Percentiles rank a stretch among this genome's conserved stretches.
phyloP scores from a whole-genome alignment of 2,329 filamentous ascomycete species.

The Chaetomiaceae sp. region DNA sequence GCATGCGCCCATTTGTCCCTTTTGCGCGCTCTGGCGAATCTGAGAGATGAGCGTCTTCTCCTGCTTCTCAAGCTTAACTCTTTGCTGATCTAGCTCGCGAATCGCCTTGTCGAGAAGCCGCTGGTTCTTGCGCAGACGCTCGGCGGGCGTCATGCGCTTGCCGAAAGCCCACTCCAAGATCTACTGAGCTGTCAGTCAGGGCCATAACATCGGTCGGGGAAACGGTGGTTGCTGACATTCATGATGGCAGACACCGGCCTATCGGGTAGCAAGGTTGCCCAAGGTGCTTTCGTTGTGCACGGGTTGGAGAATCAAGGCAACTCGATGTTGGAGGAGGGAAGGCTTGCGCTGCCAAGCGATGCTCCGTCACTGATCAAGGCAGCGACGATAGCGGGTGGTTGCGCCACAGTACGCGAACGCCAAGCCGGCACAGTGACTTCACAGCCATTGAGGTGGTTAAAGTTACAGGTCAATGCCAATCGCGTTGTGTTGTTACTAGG shows the following conservation, averaged over 20 bases:
- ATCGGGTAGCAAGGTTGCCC: no score
- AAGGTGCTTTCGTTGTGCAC: no score
- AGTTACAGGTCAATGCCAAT: no score
- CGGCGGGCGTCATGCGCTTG: slow-evolving; percentile 96
- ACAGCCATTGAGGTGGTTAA: no score
- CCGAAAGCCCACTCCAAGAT: slow-evolving; percentile 99
- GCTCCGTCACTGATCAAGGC: background rate
- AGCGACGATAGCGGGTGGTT: background rate
- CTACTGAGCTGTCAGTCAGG: slow-evolving; percentile 40
- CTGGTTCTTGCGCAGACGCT: slow-evolving; percentile 89
- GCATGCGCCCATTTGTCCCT: slow-evolving; percentile 95
- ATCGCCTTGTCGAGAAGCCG: slow-evolving; percentile 96
- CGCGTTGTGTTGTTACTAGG: no score
- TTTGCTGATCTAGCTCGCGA: slow-evolving; percentile 88
- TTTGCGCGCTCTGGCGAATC: slow-evolving; percentile 98
- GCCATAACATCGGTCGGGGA: slow-evolving; percentile 4
- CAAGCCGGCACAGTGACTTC: background rate
- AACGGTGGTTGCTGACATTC: slow-evolving; percentile 42
- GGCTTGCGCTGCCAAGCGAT: background rate
- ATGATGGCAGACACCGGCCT: no score
- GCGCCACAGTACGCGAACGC: background rate
- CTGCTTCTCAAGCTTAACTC: slow-evolving; percentile 94
- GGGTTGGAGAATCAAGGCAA: no score
- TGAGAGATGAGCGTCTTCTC: slow-evolving; percentile 95
- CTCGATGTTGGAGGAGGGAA: no score